These are phyloP conservation scores for Sporothrix pallida DNA, from an alignment of 2,329 filamentous ascomycete species.

Conservation along the genomic window DNA sequence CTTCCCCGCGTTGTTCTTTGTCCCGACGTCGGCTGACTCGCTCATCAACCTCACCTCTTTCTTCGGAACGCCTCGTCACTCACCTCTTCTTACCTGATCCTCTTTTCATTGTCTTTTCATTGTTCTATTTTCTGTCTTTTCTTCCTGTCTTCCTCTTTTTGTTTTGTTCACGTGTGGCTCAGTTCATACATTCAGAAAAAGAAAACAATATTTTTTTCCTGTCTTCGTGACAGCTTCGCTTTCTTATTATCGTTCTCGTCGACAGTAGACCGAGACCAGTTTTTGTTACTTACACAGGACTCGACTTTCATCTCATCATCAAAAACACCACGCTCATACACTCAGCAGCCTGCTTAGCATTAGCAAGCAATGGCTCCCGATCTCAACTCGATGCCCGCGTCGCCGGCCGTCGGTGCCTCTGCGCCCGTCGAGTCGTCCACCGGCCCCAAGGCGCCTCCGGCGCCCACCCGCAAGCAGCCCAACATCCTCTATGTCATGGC, in stretches of 20 bases:
- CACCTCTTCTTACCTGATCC: neutral
- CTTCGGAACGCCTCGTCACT: neutral
- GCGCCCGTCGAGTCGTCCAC: constrained; percentile 18
- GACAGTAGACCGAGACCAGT: constrained; percentile 26
- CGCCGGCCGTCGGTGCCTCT: constrained; percentile 46
- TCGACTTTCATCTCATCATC: constrained; percentile 25
- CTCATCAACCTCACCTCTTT: neutral
- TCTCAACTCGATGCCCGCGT: constrained; percentile 71
- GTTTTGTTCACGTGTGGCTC: constrained; percentile 21
- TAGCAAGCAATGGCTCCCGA: constrained; percentile 67
- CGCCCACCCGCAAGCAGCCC: constrained; percentile 53
- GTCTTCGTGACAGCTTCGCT: constrained; percentile 35
- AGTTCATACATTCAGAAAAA: constrained; percentile 30
- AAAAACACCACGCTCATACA: neutral
- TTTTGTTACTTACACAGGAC: constrained; percentile 30
- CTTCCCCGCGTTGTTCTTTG: constrained; percentile 11
- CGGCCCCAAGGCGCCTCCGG: constrained; percentile 32
- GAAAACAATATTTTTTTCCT: constrained; percentile 31
- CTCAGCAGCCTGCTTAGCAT: neutral
- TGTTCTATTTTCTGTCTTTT: neutral
- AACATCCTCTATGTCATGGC: constrained; percentile 96
- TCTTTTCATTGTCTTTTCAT: constrained; percentile 2
- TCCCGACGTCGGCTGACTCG: constrained; percentile 2
- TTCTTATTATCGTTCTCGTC: constrained; percentile 28
- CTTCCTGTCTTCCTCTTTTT: constrained; percentile 1